Base-by-base conservation (phyloP, 495 filamentous ascomycete genomes). In the Polyplosphaeria fusca region DNA sequence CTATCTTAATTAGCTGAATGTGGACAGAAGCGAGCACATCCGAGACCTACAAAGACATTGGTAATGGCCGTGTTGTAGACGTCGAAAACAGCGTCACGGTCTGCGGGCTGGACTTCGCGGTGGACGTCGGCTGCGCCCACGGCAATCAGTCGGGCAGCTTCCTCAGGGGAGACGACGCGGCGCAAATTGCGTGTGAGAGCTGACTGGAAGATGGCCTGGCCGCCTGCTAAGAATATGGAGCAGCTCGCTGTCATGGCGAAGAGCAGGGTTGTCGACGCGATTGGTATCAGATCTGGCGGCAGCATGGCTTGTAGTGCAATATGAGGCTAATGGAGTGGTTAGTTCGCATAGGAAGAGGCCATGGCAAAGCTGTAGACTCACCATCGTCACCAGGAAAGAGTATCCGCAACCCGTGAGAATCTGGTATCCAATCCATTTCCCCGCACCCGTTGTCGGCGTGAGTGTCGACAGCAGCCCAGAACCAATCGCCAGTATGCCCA, bases 381-480 rank as follows among this genome's bases (percentile, higher is more conserved):
- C 47, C 47, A 51, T 51, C 4, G 12, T 51, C 11, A 51, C 22
- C 4, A 51, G 23, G 11, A 51, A 22, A 39, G 47, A 40, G 20
- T 51, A 51, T 24, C 89, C 88, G 9, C 78, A 70, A 46, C 88
- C 89, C 41, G 79, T 77, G 2, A 92, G 48, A 32, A 83, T 76
- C 61, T 91, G 88, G 60, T 83, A 92, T 1, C 89, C 88, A 55
- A 92, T 86, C 90, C 90, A 95, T 26, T 67, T 71, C 0, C 71
- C 60, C n/a, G 74, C 56, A 12, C 68, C 65, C 0, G 83, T 84
- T 66, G 82, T 72, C 0, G 76, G 69, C 14, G 77, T 62, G 18
- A 86, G 82, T 0, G 83, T 92, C 1, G 77, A 79, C 2, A 91
- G 64, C 2, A 95, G 76, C 0, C 88, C 90, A 4, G 77, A 79